Conservation (phyloP, 768 basidiomycete genomes). For the Naganishia onofrii region DNA sequence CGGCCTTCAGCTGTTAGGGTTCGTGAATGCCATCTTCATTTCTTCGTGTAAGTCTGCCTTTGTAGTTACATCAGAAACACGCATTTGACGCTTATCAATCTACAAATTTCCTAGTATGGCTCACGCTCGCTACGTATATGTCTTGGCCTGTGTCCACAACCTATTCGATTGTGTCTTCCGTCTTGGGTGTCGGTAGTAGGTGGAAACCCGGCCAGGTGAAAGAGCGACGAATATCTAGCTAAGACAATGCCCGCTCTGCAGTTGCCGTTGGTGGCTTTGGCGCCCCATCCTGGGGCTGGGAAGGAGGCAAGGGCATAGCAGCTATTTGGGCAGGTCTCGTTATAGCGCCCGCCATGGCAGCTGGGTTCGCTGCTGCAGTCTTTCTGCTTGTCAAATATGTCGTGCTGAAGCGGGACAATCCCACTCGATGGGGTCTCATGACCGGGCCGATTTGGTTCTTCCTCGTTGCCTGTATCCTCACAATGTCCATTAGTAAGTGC, state of each 20-base stretch:
- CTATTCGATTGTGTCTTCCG: constrained; percentile 55
- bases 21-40: constrained; percentile 52
- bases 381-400: constrained; percentile 51
- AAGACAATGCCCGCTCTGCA: background rate
- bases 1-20: constrained; percentile 54
- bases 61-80: too few species aligned
- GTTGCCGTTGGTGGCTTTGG: constrained; percentile 52
- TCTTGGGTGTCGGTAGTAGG: constrained; percentile 53
- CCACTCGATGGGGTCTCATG: constrained; percentile 47
- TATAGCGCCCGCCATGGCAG: constrained; percentile 51
- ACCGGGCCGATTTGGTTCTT: constrained; percentile 50
- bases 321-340: constrained; percentile 52
- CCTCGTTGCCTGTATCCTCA: constrained; percentile 50
- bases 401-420: constrained; percentile 51
- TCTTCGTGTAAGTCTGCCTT: constrained; percentile 33
- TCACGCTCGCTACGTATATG: constrained; percentile 51
- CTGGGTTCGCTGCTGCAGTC: constrained; percentile 50
- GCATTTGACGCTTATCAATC: background rate
- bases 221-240: background rate
- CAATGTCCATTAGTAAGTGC: constrained; percentile 51
- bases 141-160: constrained; percentile 56
- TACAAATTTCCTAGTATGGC: background rate
- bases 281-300: constrained; percentile 56
- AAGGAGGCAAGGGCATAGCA: constrained; percentile 50
- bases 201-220: background rate